phyloP scores from a whole-genome alignment of 352 stramenopile species.

The Globisporangium ultimum region DNA sequence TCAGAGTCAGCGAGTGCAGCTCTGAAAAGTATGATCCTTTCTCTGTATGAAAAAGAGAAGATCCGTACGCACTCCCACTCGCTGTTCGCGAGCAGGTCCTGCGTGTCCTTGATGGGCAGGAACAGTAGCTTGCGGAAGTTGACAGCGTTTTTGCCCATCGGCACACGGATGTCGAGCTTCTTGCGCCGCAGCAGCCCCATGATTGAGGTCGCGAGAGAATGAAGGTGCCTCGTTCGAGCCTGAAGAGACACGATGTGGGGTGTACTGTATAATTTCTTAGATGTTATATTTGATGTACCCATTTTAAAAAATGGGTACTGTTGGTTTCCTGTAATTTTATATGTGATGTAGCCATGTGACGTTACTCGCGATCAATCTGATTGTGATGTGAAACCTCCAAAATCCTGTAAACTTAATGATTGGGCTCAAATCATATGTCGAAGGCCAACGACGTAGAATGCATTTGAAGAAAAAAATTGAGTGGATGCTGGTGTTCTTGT shows the following conservation, averaged over 20 bases:
- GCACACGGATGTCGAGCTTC: constrained; percentile 65
- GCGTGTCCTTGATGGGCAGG: constrained; percentile 56
- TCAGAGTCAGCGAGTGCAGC: too few relatives aligned
- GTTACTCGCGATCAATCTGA: neutral
- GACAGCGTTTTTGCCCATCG: constrained; percentile 64
- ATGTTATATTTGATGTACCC: constrained; percentile 8
- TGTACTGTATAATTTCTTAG: neutral
- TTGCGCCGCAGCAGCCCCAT: constrained; percentile 69
- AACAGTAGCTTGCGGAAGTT: constrained; percentile 84
- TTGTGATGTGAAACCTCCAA: too few relatives aligned
- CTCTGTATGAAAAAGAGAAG: neutral
- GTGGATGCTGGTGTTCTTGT: too few relatives aligned
- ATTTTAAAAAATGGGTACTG: neutral
- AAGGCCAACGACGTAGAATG: too few relatives aligned
- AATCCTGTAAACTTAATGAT: too few relatives aligned
- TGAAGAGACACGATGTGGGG: neutral
- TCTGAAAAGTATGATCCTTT: too few relatives aligned
- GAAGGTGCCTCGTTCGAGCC: neutral
- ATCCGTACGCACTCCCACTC: constrained; percentile 60
- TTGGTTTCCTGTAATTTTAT: neutral
- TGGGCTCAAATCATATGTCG: too few relatives aligned
- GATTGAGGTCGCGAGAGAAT: too few relatives aligned
- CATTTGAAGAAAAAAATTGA: too few relatives aligned
- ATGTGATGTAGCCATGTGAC: neutral
- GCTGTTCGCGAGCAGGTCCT: constrained; percentile 63